Conservation (phyloP, 345 rosid genomes). For the Populus davidiana region DNA sequence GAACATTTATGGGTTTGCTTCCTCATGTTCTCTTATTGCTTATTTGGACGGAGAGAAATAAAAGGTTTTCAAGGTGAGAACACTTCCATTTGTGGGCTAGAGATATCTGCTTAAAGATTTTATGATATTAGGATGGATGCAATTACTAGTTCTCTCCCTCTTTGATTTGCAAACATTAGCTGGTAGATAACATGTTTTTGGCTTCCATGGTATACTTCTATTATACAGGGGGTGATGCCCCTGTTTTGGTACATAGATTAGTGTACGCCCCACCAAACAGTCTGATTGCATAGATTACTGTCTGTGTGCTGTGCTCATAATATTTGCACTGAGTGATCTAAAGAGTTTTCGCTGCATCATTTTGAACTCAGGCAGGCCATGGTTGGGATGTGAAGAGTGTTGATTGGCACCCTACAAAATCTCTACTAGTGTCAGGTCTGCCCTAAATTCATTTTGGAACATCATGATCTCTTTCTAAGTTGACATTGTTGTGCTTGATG, state of each 20-base stretch:
- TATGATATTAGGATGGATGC: too few relatives aligned
- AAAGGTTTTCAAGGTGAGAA: too few relatives aligned
- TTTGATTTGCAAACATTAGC: too few relatives aligned
- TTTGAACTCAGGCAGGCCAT: slow-evolving; percentile 99
- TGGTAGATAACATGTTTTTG: too few relatives aligned
- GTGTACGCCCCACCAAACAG: neutral
- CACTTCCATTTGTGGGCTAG: too few relatives aligned
- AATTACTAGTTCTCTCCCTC: too few relatives aligned
- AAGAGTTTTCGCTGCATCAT: slow-evolving; percentile 30
- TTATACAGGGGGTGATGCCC: too few relatives aligned
- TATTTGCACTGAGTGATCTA: slow-evolving; percentile 30
- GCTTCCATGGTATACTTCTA: too few relatives aligned
- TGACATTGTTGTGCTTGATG: neutral
- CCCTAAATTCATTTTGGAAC: slow-evolving; percentile 11
- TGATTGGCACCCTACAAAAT: slow-evolving; percentile 98
- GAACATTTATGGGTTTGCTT: slow-evolving; percentile 1
- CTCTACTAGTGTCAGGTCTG: slow-evolving; percentile 86
- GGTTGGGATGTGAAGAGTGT: slow-evolving; percentile 99
- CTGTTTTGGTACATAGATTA: too few relatives aligned
- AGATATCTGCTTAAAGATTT: too few relatives aligned
- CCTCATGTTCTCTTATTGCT: too few relatives aligned
- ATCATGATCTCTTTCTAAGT: neutral
- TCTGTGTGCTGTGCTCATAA: neutral
- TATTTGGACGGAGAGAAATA: too few relatives aligned
- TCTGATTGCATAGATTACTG: neutral